Conservation (phyloP, 2,329 filamentous ascomycete species). For the Teratosphaeria destructans region DNA sequence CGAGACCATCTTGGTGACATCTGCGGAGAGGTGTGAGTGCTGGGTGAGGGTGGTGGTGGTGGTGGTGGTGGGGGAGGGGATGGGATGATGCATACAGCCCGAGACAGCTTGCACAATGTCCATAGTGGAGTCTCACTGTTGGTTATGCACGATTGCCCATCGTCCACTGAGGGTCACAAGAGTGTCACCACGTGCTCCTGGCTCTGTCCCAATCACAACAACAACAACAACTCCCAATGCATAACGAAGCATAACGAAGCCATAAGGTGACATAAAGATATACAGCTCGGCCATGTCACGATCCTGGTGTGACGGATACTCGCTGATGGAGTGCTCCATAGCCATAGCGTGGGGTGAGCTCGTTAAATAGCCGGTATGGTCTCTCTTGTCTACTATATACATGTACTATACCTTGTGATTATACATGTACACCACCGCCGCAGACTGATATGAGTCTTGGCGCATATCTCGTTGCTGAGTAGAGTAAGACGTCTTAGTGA, state of each 20-base stretch:
- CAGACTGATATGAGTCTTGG: no score
- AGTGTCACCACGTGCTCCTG: background rate
- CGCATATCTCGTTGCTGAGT: no score
- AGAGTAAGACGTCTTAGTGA: no score
- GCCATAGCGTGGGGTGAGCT: background rate
- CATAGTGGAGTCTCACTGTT: constrained; percentile 48
- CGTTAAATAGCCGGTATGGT: background rate
- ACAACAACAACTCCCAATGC: background rate
- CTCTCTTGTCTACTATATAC: background rate
- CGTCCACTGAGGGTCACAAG: background rate
- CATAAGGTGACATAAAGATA: no score
- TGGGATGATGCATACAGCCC: constrained; percentile 41
- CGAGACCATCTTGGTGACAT: constrained; percentile 92
- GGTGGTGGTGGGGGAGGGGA: background rate
- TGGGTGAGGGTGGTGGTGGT: background rate
- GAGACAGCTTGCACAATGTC: constrained; percentile 88
- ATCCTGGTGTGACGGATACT: background rate
- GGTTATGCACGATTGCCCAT: background rate
- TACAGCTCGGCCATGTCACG: no score
- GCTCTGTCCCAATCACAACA: background rate
- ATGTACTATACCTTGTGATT: no score
- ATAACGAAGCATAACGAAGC: background rate
- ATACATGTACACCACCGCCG: background rate
- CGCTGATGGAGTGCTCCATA: background rate
- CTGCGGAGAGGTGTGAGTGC: background rate